These are phyloP conservation scores for Spathaspora gorwiae DNA, from an alignment of 805 yeast genomes.

Conservation along the genomic window DNA sequence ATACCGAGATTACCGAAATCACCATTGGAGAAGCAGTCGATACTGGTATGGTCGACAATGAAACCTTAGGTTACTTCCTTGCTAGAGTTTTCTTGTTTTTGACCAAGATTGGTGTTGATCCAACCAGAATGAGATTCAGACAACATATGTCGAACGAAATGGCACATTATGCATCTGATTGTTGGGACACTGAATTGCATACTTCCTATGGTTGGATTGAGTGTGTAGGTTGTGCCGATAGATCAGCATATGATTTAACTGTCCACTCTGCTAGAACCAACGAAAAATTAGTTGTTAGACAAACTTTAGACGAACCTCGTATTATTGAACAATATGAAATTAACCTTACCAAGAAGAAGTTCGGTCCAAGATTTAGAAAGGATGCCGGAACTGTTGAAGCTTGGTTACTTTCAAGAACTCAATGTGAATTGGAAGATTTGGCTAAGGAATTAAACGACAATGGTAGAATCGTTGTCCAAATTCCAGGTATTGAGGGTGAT, in stretches of 20 bases:
- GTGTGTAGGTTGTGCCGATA: conserved; percentile 99
- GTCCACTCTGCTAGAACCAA: conserved; percentile 94
- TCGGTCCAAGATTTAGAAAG: conserved; percentile 96
- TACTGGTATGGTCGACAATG: conserved; percentile 86
- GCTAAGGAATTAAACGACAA: conserved; percentile 59
- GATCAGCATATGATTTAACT: conserved; percentile 95
- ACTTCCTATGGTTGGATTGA: conserved; percentile 99
- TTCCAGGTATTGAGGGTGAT: conserved; percentile 59
- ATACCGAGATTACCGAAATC: conserved; percentile 57
- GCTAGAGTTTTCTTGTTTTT: conserved; percentile 89
- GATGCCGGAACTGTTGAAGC: conserved; percentile 91
- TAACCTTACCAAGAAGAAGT: conserved; percentile 87
- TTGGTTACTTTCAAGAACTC: conserved; percentile 70
- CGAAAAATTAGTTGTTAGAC: conserved; percentile 92
- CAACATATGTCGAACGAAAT: conserved; percentile 98
- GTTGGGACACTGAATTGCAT: conserved; percentile 98
- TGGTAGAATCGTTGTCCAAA: conserved; percentile 61
- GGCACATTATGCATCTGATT: conserved; percentile 99
- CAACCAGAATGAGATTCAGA: conserved; percentile 83
- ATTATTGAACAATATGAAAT: conserved; percentile 80
- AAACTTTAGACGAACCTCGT: conserved; percentile 79
- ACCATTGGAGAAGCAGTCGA: conserved; percentile 89
- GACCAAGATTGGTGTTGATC: conserved; percentile 85
- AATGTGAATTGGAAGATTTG: conserved; percentile 78
- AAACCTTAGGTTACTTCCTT: conserved; percentile 94